Conservation (phyloP, 208 protist genomes). For the Trypanosoma caninum region DNA sequence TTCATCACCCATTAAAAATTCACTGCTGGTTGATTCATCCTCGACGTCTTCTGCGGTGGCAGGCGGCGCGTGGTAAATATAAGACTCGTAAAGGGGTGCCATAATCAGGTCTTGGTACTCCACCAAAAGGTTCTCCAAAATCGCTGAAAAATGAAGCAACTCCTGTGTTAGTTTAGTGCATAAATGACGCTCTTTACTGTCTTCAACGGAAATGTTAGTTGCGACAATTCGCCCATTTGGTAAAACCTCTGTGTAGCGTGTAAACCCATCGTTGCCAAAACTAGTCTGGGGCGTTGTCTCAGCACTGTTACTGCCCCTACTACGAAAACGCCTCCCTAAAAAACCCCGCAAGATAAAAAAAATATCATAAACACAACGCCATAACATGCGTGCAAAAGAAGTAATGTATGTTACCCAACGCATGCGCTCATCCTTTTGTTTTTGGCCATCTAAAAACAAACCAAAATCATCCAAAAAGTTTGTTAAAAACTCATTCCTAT, state of each 20-base stretch:
- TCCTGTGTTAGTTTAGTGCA: constrained; percentile 43
- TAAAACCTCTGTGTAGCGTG: constrained; percentile 54
- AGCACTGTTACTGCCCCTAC: not conserved
- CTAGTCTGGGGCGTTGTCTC: not conserved
- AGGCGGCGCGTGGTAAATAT: constrained; percentile 17
- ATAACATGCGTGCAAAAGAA: not conserved
- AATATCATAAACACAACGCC: not conserved
- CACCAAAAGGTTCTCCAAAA: constrained; percentile 48
- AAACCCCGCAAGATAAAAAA: too few relatives aligned
- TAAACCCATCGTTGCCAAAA: not conserved
- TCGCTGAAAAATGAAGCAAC: constrained; percentile 34
- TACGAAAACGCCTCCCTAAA: too few relatives aligned
- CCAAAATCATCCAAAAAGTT: too few relatives aligned
- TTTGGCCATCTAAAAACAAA: too few relatives aligned
- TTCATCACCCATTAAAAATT: constrained; percentile 32
- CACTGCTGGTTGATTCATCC: constrained; percentile 6
- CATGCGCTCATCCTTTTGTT: too few relatives aligned
- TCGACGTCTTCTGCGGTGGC: too few relatives aligned
- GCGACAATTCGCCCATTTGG: constrained; percentile 36
- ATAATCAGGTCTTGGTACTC: constrained; percentile 52
- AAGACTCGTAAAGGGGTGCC: constrained; percentile 41
- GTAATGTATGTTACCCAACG: not conserved
- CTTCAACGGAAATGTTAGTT: constrained; percentile 45
- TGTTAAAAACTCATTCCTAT: too few relatives aligned
- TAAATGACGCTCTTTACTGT: constrained; percentile 44